Percentiles rank a stretch among this genome's conserved stretches.
Evolutionary conservation across 1,284 basidiomycete species (phyloP).

Genomic region (Trichosporon asahii): DNA sequence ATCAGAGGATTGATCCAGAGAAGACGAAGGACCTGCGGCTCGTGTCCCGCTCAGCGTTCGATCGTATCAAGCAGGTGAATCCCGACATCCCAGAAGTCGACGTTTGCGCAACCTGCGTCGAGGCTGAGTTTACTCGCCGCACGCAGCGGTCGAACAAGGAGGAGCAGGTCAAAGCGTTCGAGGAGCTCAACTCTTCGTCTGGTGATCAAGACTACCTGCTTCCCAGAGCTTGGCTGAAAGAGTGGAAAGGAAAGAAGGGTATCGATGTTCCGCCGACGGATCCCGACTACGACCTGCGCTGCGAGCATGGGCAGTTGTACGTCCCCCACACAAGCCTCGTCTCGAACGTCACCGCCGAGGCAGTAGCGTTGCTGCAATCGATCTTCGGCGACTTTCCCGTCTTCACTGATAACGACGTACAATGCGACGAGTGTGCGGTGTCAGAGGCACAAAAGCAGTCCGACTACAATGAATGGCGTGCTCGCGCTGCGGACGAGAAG

Average conservation of each 20-base stretch:
- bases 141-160: slow-evolving; percentile 3
- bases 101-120: slow-evolving; percentile 36
- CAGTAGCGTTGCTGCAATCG: slow-evolving; percentile 30
- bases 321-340: neutral
- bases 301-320: slow-evolving; percentile 30
- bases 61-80: slow-evolving; percentile 5
- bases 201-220: slow-evolving; percentile 25
- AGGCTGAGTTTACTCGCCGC: slow-evolving; percentile 15
- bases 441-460: neutral
- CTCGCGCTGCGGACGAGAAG: slow-evolving; percentile 8
- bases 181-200: slow-evolving; percentile 27
- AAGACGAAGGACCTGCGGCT: slow-evolving; percentile 22
- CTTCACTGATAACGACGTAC: slow-evolving; percentile 13
- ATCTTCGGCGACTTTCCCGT: slow-evolving; percentile 33
- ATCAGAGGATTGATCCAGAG: slow-evolving; percentile 31
- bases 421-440: slow-evolving; percentile 25
- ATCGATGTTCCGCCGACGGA: slow-evolving; percentile 22
- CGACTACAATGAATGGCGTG: neutral
- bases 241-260: slow-evolving; percentile 29
- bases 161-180: slow-evolving; percentile 25
- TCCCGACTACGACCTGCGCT: slow-evolving; percentile 30
- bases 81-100: slow-evolving; percentile 22
- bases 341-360: slow-evolving; percentile 6
- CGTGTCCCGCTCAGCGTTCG: slow-evolving; percentile 33
- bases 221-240: slow-evolving; percentile 30